Conservation (phyloP, 768 basidiomycete species). For the Leccinellum rugosiceps region DNA sequence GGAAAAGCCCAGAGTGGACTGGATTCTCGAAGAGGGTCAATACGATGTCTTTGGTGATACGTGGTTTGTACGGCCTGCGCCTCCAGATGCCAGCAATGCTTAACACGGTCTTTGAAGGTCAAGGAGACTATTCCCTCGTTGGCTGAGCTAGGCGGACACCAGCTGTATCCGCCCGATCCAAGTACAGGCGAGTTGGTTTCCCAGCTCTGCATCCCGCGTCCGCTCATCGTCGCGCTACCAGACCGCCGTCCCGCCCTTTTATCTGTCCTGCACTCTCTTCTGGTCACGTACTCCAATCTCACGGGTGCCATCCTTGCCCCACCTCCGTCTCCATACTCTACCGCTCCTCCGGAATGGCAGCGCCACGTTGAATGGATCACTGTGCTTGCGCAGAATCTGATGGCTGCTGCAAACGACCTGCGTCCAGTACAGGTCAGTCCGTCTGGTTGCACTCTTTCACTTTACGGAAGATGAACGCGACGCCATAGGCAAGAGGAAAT, state of each 20-base stretch:
- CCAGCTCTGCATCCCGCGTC: background rate
- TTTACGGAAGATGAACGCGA: background rate
- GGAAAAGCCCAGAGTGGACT: slow-evolving; percentile 85
- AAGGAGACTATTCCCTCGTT: slow-evolving; percentile 81
- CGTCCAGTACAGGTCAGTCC: slow-evolving; percentile 75
- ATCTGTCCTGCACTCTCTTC: slow-evolving; percentile 69
- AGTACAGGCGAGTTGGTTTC: slow-evolving; percentile 50
- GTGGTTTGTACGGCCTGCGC: slow-evolving; percentile 69
- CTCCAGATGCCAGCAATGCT: slow-evolving; percentile 10
- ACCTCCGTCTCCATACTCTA: slow-evolving; percentile 47
- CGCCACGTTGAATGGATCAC: slow-evolving; percentile 78
- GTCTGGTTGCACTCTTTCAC: background rate
- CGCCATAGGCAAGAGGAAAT: slow-evolving; percentile 66
- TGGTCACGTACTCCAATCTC: slow-evolving; percentile 75
- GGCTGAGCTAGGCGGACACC: slow-evolving; percentile 75
- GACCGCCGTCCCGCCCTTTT: slow-evolving; percentile 76
- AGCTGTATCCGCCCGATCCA: slow-evolving; percentile 76
- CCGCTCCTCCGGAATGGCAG: slow-evolving; percentile 63
- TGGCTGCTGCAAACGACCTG: slow-evolving; percentile 87
- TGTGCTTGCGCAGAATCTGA: slow-evolving; percentile 78
- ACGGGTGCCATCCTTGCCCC: slow-evolving; percentile 68
- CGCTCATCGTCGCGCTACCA: slow-evolving; percentile 29
- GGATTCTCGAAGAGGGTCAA: slow-evolving; percentile 82
- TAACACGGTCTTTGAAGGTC: slow-evolving; percentile 46
- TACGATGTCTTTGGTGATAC: slow-evolving; percentile 85